Base-by-base conservation (phyloP, 306 rosid genomes). In the Oxytropis ochrocephala region DNA sequence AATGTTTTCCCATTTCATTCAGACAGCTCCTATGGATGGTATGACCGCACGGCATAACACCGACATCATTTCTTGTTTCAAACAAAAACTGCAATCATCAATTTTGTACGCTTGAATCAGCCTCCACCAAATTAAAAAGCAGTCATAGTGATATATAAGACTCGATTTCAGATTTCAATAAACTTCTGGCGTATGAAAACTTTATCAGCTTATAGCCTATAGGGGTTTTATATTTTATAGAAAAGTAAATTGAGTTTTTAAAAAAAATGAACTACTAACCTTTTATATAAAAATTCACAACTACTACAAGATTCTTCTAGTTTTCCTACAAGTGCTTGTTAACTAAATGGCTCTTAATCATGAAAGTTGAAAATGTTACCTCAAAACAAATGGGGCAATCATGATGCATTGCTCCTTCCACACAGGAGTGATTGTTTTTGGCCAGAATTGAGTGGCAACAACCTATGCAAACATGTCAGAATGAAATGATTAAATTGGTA, bases 371-470 rank as follows among this genome's bases (percentile, higher is more conserved):
- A n/a, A n/a, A n/a, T n/a, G n/a, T 63, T 80, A 90, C 98, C 98
- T 93, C 98, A 69, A 86, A 90, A 76, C 97, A 90, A 79, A 93
- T 80, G 57, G 97, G 96, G 71, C 97, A 93, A 77, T 93, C 88
- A 4, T 93, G 97, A 80, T 93, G 96, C 96, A 88, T 90, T 57
- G 98, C 98, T 69, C 96, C 87, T 81, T 93, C 98, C 57, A 93
- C 87, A 51, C 98, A 93, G 17, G 89, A 90, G 80, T 93, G 98
- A 43, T 91, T 67, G 65, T 85, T 76, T 73, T 88, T 88, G 67
- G 90, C 39, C 79, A 82, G 18, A 51, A 48, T 51, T 9, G 98
- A 80, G 81, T 85, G 73, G 81, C 96, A 93, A 85, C 98, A 92
- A 69, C 96, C 98, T 90, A 39, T 47, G 54, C 46, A 74, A 33